Evolutionary conservation across 768 basidiomycete species (phyloP), one percentile per base, ranked within the genome.

Genomic region (Pulveroboletus frians): DNA sequence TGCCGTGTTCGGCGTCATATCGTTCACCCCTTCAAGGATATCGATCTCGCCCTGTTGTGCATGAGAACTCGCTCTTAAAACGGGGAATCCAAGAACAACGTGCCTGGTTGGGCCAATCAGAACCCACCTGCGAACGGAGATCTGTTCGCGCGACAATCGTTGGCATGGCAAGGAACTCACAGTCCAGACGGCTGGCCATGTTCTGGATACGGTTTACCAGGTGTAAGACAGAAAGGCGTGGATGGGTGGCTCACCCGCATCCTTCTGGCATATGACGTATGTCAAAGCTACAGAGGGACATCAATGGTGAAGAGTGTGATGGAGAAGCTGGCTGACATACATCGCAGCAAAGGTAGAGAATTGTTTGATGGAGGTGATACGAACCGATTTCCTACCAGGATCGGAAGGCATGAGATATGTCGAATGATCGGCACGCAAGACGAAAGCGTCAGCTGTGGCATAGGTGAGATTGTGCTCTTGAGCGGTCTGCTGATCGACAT

Each of bases 11-110:
- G 61, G 59, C 4, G 52, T 45, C 43, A 69, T 55, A 15, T 62
- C 47, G 53, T 79, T 77, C 42, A 78, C 74, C 5, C 73, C 71
- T 53, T 79, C 78, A 36, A 78, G 60, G 41, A 77, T 73, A 58
- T 79, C 78, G 41, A 77, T 69, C 56, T 79, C 76, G 35, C 63
- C 65, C 60, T 67, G 14, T 9, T 1, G n/a, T 11, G 14, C 17
- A 14, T 29, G 39, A 47, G 23, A 38, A 20, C 23, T 14, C 31
- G 14, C n/a, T 18, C 14, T 1, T 17, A 26, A 30, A 13, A 10
- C 26, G 30, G 46, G 26, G 4, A n/a, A 17, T 23, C 5, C 11
- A 21, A 13, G 37, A 6, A 38, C 26, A 27, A 34, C 43, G 0
- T 27, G 43, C 62, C n/a, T 51, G 13, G 20, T 53, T 42, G 11